Base-by-base conservation (phyloP, 2,329 filamentous ascomycete genomes). In the Ophiostoma fasciatum region DNA sequence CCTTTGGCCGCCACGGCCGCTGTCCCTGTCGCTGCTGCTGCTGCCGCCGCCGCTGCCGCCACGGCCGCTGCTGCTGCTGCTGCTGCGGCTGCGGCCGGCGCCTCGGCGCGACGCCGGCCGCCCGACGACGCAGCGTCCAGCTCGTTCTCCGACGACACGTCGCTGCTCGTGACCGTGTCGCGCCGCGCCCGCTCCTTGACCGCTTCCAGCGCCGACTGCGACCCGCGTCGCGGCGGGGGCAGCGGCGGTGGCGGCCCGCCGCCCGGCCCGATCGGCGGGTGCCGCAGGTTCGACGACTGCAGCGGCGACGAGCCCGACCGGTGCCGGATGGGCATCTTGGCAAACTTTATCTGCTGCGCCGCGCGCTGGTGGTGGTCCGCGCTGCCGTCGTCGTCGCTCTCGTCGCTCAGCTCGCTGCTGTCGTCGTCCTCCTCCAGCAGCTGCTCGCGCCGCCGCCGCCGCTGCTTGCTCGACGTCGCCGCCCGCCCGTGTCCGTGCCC, bases 321-420 rank as follows among this genome's bases (percentile, higher is more conserved):
- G 46, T 75, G 76, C 21, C 87, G 74, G 29, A 94, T 70, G 1
- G 90, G 88, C 82, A 94, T 88, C 59, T 96, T 96, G 33, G 81
- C 76, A 57, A 98, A 98, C 51, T 88, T 87, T 54, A 96, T 94
- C 54, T 92, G 83, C 52, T 92, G 83, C 3, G 80, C 79, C 30
- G 82, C 79, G 36, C 80, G 57, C 42, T 75, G 68, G 38, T 83
- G 78, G 2, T 71, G 65, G 8, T 29, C 20, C 14, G 35, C 33
- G 35, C 27, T 33, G 6, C 30, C 41, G 11, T 40, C 41, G 34
- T 90, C 82, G 48, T 81, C 88, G 46, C 88, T 81, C 48, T 90
- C 82, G 51, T 78, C 85, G 36, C 88, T 60, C 48, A 10, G 9
- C 9, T 88, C 82, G 50, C 81, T 87, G 55, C 82, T 90, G 50